Conservation (phyloP, 352 stramenopile species). For the Blastocystis sp. region DNA sequence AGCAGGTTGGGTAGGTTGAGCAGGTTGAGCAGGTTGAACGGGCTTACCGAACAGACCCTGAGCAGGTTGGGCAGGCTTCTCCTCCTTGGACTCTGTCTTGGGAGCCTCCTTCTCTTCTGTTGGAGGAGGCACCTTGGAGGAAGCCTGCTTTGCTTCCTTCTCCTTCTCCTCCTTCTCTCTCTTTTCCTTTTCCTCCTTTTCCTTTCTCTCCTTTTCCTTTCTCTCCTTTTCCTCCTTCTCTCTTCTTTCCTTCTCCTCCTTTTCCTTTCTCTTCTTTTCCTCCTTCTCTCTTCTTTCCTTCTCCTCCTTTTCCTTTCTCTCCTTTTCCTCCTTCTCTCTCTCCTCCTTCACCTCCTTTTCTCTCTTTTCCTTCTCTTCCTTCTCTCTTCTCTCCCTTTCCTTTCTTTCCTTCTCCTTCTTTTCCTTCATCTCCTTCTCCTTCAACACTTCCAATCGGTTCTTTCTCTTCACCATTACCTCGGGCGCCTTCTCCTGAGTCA, state of each 20-base stretch:
- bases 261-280: background rate
- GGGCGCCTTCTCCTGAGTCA: background rate
- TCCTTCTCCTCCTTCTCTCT: background rate
- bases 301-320: background rate
- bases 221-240: background rate
- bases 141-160: background rate
- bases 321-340: background rate
- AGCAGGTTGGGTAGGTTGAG: background rate
- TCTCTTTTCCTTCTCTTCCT: background rate
- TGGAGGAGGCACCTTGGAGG: background rate
- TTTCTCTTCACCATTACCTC: constrained; percentile 9
- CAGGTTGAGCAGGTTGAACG: too few species aligned
- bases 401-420: background rate
- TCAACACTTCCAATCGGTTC: constrained; percentile 7
- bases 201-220: background rate
- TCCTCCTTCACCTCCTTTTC: background rate
- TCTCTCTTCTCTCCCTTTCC: background rate
- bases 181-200: constrained; percentile 9
- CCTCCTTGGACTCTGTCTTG: background rate
- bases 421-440: background rate
- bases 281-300: background rate
- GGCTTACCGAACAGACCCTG: background rate
- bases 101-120: background rate
- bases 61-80: background rate
- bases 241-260: background rate